These are phyloP conservation scores for Magnolia officinalis DNA, from an alignment of 164 flowering plant species.

Conservation along the genomic window DNA sequence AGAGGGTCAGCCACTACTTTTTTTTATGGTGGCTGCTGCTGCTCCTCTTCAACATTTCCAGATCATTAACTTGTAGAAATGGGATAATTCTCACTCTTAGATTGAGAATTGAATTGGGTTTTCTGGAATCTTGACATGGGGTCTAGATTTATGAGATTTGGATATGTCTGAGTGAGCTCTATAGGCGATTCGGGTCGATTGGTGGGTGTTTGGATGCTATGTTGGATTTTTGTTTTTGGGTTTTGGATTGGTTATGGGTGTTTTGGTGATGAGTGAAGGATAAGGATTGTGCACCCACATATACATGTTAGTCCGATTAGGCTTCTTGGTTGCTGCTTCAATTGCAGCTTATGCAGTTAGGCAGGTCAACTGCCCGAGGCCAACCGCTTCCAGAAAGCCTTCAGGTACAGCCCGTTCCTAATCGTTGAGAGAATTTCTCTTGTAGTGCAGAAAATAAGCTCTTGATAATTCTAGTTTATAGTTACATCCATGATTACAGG, in stretches of 20 bases:
- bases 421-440: too few species aligned
- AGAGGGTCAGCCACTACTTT: not conserved
- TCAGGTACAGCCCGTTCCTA: constrained; percentile 32
- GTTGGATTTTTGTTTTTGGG: not conserved
- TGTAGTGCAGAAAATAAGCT: too few species aligned
- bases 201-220: not conserved
- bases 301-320: constrained; percentile 77
- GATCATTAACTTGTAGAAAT: not conserved
- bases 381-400: constrained; percentile 23
- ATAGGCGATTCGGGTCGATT: not conserved
- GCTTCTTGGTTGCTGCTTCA: constrained; percentile 92
- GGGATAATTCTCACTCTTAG: not conserved
- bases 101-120: not conserved
- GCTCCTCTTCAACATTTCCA: not conserved
- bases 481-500: too few species aligned
- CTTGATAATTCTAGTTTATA: too few species aligned
- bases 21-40: not conserved
- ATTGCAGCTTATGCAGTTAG: constrained; percentile 84
- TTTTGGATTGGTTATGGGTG: not conserved
- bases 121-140: not conserved
- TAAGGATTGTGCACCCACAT: constrained; percentile 19
- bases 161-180: not conserved
- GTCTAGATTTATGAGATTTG: not conserved
- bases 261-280: constrained; percentile 12
- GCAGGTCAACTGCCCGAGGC: constrained; percentile 48